phyloP scores from a whole-genome alignment of 106 monocot genomes.

The Narthecium ossifragum region DNA sequence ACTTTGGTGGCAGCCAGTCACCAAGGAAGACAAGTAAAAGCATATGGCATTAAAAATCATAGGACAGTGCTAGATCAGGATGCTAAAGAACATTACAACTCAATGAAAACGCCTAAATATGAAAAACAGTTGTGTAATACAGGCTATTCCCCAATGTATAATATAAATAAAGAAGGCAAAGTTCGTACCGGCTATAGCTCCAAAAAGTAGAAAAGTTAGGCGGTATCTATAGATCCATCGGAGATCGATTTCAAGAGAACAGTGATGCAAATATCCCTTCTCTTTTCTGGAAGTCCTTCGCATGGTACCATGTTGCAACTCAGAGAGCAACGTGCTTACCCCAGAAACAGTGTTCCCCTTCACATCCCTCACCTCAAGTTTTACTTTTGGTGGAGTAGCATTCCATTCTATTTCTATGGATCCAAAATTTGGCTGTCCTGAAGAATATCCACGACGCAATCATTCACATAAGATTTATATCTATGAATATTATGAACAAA shows the following conservation, averaged over 20 bases:
- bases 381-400: conserved; percentile 44
- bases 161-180: conserved; percentile 1
- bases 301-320: conserved; percentile 26
- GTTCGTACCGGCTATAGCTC: conserved; percentile 27
- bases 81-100: too few relatives aligned
- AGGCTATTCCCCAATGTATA: too few relatives aligned
- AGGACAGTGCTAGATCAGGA: too few relatives aligned
- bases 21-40: too few relatives aligned
- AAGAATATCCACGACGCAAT: conserved; percentile 5
- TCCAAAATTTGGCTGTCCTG: conserved; percentile 89
- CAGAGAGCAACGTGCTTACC: conserved; percentile 47
- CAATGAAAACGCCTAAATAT: too few relatives aligned
- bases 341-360: conserved; percentile 40
- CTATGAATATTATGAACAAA: too few relatives aligned
- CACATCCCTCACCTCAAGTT: conserved; percentile 49
- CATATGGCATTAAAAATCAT: too few relatives aligned
- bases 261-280: conserved; percentile 24
- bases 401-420: conserved; percentile 80
- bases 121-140: too few relatives aligned
- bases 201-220: conserved; percentile 35
- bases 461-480: neutral
- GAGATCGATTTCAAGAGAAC: conserved; percentile 56
- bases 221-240: conserved; percentile 45
- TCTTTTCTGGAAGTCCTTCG: conserved; percentile 4
- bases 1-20: too few relatives aligned